These are phyloP conservation scores for Tothia fuscella DNA, from an alignment of 2,329 filamentous ascomycete species.

Conservation along the genomic window DNA sequence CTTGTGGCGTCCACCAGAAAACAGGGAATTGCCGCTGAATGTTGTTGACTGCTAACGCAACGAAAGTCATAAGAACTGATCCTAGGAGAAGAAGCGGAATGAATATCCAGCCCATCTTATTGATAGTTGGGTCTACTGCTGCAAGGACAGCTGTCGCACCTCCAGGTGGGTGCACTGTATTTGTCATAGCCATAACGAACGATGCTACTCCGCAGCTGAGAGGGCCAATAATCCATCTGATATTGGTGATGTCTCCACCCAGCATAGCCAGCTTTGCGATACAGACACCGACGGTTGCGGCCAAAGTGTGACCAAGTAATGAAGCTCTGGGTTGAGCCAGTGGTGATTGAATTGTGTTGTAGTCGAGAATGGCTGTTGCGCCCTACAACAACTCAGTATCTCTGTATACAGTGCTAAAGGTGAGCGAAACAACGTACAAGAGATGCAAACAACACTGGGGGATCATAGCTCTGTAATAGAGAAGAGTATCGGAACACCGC, in stretches of 20 bases:
- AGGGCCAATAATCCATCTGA: slow-evolving; percentile 34
- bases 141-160: slow-evolving; percentile 37
- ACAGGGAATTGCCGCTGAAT: slow-evolving; percentile 34
- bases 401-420: background rate
- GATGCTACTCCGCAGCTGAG: slow-evolving; percentile 31
- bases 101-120: slow-evolving; percentile 34
- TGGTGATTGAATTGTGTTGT: slow-evolving; percentile 34
- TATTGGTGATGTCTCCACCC: slow-evolving; percentile 23
- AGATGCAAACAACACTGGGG: slow-evolving; percentile 32
- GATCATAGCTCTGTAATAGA: slow-evolving; percentile 25
- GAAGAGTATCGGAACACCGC: slow-evolving; percentile 30
- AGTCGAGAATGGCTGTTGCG: slow-evolving; percentile 36
- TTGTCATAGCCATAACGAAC: slow-evolving; percentile 34
- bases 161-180: slow-evolving; percentile 38
- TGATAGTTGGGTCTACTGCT: slow-evolving; percentile 27
- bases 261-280: slow-evolving; percentile 34
- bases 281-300: slow-evolving; percentile 31
- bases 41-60: slow-evolving; percentile 35
- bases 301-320: slow-evolving; percentile 33
- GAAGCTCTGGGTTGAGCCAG: slow-evolving; percentile 36
- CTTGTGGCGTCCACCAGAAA: slow-evolving; percentile 37
- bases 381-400: slow-evolving; percentile 20
- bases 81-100: slow-evolving; percentile 31
- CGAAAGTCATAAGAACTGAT: slow-evolving; percentile 29
- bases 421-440: slow-evolving; percentile 21